Evolutionary conservation across 2,329 filamentous ascomycete genomes (phyloP).

Genomic region (Teratosphaeria destructans): DNA sequence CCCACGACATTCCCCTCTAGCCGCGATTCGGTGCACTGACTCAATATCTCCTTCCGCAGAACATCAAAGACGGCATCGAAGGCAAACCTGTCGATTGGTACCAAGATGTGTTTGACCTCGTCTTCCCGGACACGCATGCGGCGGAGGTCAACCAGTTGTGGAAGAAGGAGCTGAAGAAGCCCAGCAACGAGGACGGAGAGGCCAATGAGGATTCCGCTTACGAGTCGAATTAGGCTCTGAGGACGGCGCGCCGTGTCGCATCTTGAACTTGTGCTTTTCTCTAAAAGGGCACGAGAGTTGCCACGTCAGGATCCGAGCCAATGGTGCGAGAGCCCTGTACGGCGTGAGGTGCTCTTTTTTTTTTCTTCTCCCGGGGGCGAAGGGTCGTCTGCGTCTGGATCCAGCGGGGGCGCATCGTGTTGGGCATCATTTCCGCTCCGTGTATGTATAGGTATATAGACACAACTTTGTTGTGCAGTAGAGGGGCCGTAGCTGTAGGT

Average conservation of each 20-base stretch:
- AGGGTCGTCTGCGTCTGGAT: not conserved
- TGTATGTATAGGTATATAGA: not conserved
- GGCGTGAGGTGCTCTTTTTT: not conserved
- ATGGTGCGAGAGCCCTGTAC: not conserved
- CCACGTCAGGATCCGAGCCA: not conserved
- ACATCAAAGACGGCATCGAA: constrained; percentile 93
- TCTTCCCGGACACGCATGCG: constrained; percentile 73
- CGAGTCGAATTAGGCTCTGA: not conserved
- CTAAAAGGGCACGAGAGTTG: not conserved
- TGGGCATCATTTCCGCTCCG: not conserved
- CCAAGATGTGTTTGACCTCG: constrained; percentile 78
- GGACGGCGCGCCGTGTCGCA: no score
- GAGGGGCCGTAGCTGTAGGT: not conserved
- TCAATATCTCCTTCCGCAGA: constrained; percentile 44
- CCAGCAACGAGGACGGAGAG: constrained; percentile 41
- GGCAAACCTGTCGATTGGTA: constrained; percentile 91
- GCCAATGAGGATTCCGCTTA: constrained; percentile 14
- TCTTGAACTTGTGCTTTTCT: not conserved
- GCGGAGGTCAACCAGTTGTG: constrained; percentile 62
- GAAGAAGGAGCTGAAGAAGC: constrained; percentile 52
- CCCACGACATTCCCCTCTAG: not conserved
- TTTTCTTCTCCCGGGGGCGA: not conserved
- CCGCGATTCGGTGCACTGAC: constrained; percentile 4
- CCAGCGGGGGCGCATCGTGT: not conserved
- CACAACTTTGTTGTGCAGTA: not conserved